These are phyloP conservation scores for Saccharomyces hybrid DNA, from an alignment of 1,139 yeast species.

Conservation along the genomic window DNA sequence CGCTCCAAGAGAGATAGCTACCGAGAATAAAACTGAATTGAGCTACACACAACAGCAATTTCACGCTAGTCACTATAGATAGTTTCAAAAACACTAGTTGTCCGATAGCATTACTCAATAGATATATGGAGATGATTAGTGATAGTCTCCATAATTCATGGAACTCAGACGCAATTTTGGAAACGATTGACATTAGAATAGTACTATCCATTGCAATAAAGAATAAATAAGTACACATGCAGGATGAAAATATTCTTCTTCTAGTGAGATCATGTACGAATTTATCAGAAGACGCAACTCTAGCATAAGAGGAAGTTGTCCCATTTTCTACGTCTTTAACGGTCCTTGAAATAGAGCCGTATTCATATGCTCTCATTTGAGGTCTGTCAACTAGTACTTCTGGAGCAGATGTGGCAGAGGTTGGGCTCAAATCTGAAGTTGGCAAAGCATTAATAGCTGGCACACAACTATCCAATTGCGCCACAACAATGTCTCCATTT, in stretches of 20 bases:
- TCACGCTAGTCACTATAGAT: constrained; percentile 81
- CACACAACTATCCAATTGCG: background rate
- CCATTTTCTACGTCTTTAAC: background rate
- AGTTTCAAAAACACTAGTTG: constrained; percentile 81
- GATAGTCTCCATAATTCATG: constrained; percentile 45
- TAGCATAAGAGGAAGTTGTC: background rate
- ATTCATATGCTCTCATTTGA: background rate
- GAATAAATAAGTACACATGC: constrained; percentile 28
- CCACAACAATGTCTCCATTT: background rate
- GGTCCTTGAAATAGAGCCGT: background rate
- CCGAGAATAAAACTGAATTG: background rate
- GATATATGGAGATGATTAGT: constrained; percentile 56
- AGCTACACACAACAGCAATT: constrained; percentile 34
- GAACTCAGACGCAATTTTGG: constrained; percentile 57
- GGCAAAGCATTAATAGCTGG: background rate
- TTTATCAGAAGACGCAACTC: background rate
- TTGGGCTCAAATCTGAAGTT: too few relatives aligned
- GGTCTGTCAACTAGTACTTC: background rate
- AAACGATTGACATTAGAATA: constrained; percentile 51
- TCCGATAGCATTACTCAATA: constrained; percentile 54
- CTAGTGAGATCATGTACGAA: background rate
- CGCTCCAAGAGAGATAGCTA: background rate
- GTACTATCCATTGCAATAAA: constrained; percentile 59
- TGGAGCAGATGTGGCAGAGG: background rate
- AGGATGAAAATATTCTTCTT: background rate